Conservation (phyloP, 495 filamentous ascomycete genomes). For the Tricharina praecox region DNA sequence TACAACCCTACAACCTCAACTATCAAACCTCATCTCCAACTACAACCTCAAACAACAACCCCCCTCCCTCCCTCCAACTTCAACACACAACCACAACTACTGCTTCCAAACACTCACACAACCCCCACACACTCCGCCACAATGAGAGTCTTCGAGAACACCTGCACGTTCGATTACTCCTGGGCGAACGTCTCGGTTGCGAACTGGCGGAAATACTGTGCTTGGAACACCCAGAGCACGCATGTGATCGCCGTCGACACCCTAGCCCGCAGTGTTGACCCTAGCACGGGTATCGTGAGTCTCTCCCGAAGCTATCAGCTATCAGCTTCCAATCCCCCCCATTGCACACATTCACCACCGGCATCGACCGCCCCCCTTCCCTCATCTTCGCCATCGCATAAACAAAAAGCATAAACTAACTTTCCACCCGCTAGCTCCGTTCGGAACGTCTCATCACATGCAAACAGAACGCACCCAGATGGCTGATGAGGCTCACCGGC, state of each 20-base stretch:
- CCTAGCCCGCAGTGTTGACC: slow-evolving; percentile 62
- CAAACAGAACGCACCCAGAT: slow-evolving; percentile 72
- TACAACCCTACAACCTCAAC: too few relatives aligned
- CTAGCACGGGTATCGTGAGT: slow-evolving; percentile 64
- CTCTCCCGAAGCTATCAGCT: neutral
- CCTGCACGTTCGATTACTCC: slow-evolving; percentile 82
- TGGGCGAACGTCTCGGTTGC: slow-evolving; percentile 98
- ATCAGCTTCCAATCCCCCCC: too few relatives aligned
- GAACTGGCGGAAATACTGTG: slow-evolving; percentile 97
- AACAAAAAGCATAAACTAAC: too few relatives aligned
- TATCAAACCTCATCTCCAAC: too few relatives aligned
- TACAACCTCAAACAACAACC: too few relatives aligned
- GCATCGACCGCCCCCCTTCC: neutral
- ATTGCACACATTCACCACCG: too few relatives aligned
- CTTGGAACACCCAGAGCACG: slow-evolving; percentile 89
- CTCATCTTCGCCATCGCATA: neutral
- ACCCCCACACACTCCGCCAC: too few relatives aligned
- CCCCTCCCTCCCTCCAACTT: too few relatives aligned
- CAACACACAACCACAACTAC: too few relatives aligned
- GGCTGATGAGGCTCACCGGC: slow-evolving; percentile 63
- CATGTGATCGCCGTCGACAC: slow-evolving; percentile 95
- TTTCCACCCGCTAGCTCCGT: slow-evolving; percentile 42
- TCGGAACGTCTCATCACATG: slow-evolving; percentile 96
- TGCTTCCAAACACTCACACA: too few relatives aligned
- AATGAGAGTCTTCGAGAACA: slow-evolving; percentile 91